phyloP scores from a whole-genome alignment of 768 basidiomycete species.

The Podaxis sp. region DNA sequence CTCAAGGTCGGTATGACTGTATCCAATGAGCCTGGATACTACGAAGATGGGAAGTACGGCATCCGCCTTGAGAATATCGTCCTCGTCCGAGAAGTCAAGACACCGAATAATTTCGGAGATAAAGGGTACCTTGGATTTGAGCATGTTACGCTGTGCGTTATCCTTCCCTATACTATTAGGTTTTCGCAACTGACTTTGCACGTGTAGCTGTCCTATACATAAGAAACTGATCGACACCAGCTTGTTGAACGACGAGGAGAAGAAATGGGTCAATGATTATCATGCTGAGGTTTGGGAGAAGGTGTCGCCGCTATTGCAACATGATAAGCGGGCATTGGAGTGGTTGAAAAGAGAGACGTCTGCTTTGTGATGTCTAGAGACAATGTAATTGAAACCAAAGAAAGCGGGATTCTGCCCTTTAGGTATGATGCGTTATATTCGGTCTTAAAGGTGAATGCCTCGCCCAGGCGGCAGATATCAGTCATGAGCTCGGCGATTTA shows the following conservation, averaged over 20 bases:
- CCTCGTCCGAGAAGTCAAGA: constrained; percentile 68
- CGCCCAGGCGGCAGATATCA: no score
- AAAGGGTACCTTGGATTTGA: constrained; percentile 87
- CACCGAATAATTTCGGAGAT: constrained; percentile 77
- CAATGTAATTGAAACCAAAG: background rate
- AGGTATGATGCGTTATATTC: no score
- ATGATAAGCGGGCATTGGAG: constrained; percentile 55
- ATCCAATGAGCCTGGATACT: constrained; percentile 94
- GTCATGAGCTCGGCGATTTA: no score
- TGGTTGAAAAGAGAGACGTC: constrained; percentile 66
- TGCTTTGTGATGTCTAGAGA: constrained; percentile 28
- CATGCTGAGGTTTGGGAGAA: constrained; percentile 76
- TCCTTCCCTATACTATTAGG: constrained; percentile 11
- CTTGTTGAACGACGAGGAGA: constrained; percentile 66
- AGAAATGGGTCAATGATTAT: constrained; percentile 81
- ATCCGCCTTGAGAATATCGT: constrained; percentile 93
- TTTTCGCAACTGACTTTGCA: background rate
- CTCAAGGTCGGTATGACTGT: constrained; percentile 88
- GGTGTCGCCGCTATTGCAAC: constrained; percentile 66
- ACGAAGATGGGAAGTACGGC: constrained; percentile 87
- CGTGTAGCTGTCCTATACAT: constrained; percentile 79
- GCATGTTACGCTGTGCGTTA: constrained; percentile 77
- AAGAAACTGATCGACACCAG: constrained; percentile 71
- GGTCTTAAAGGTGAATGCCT: no score
- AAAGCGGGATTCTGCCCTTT: background rate